Evolutionary conservation across 352 stramenopile species (phyloP).

Genomic region (Phytophthora sojae): DNA sequence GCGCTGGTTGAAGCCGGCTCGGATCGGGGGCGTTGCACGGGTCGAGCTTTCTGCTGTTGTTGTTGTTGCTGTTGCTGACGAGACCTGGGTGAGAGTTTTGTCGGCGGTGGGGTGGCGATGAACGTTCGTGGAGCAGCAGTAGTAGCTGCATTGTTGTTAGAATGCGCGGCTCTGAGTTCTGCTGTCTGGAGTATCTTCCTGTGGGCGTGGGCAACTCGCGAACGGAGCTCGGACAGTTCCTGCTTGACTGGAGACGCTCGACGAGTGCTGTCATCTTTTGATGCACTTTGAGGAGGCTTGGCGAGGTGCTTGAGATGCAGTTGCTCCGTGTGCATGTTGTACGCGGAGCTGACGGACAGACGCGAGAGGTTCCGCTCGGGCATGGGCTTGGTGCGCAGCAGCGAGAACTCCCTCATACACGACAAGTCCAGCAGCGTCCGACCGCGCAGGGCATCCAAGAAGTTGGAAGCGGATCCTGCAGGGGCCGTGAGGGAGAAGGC

Average conservation of each 20-base stretch:
- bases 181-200: constrained; percentile 12
- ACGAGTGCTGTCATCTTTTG: neutral
- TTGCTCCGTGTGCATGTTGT: constrained; percentile 55
- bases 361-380: constrained; percentile 49
- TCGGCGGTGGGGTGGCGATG: neutral
- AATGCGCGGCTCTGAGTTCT: neutral
- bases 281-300: constrained; percentile 3
- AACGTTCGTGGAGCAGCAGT: neutral
- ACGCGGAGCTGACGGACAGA: constrained; percentile 49
- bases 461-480: constrained; percentile 15
- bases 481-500: constrained; percentile 1
- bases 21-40: neutral
- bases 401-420: constrained; percentile 65
- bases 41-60: constrained; percentile 1
- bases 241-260: constrained; percentile 16
- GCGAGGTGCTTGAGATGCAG: constrained; percentile 47
- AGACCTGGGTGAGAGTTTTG: neutral
- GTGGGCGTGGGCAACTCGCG: constrained; percentile 20
- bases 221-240: constrained; percentile 11
- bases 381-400: constrained; percentile 44
- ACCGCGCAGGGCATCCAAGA: constrained; percentile 46
- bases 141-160: neutral
- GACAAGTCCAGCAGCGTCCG: constrained; percentile 57
- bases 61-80: constrained; percentile 7
- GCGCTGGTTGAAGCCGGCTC: neutral